Conservation (phyloP, 257 asterid genomes). For the Primulina eburnea region DNA sequence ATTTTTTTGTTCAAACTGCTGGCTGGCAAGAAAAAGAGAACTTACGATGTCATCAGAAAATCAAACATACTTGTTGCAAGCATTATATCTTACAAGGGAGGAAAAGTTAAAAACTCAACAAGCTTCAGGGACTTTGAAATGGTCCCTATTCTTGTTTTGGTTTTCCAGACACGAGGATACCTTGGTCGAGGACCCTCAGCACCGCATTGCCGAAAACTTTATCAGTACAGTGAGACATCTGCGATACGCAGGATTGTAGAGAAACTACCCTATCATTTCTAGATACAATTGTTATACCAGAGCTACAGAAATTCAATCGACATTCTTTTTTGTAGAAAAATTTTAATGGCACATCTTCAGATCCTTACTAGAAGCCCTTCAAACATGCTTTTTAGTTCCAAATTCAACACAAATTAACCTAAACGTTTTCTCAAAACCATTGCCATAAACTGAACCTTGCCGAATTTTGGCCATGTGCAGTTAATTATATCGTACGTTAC, state of each 20-base stretch:
- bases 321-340: not conserved
- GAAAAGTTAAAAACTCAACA: too few relatives aligned
- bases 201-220: conserved; percentile 48
- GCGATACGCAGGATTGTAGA: not conserved
- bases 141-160: too few relatives aligned
- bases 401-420: not conserved
- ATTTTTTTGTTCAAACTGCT: too few relatives aligned
- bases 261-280: not conserved
- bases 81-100: too few relatives aligned
- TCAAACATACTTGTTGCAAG: too few relatives aligned
- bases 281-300: not conserved
- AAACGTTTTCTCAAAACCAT: conserved; percentile 11
- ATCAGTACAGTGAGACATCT: conserved; percentile 9
- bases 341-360: not conserved
- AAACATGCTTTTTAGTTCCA: not conserved
- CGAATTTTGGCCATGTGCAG: not conserved
- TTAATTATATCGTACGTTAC: not conserved
- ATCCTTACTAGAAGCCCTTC: not conserved
- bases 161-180: too few relatives aligned
- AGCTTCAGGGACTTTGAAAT: too few relatives aligned
- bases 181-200: too few relatives aligned
- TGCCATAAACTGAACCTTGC: not conserved
- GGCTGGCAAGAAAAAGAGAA: too few relatives aligned
- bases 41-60: too few relatives aligned
- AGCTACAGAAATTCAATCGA: not conserved